These are phyloP conservation scores for Pythium phragmiticola DNA, from an alignment of 352 stramenopile species.

Conservation along the genomic window DNA sequence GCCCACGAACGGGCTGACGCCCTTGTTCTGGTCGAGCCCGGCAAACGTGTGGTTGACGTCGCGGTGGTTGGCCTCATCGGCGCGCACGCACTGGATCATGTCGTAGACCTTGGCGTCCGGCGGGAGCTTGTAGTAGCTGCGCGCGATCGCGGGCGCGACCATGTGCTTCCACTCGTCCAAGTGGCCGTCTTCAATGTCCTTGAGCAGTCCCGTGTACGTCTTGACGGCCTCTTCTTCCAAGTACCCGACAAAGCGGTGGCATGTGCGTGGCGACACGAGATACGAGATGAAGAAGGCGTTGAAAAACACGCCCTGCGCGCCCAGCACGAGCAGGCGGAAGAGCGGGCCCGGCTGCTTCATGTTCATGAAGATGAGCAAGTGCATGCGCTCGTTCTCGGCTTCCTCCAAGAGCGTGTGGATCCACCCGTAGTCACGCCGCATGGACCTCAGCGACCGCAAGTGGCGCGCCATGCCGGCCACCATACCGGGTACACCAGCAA, in stretches of 20 bases:
- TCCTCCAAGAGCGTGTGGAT: slow-evolving; percentile 91
- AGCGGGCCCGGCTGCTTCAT: slow-evolving; percentile 81
- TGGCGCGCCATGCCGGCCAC: slow-evolving; percentile 70
- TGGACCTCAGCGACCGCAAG: slow-evolving; percentile 73
- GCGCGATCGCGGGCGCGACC: slow-evolving; percentile 68
- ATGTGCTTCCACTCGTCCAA: slow-evolving; percentile 71
- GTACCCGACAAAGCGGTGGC: slow-evolving; percentile 92
- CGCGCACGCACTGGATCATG: slow-evolving; percentile 85
- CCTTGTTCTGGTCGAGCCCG: slow-evolving; percentile 48
- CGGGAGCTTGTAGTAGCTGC: slow-evolving; percentile 87
- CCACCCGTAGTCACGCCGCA: slow-evolving; percentile 85
- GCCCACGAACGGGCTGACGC: slow-evolving; percentile 41
- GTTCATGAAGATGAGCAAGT: slow-evolving; percentile 89
- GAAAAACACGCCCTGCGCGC: slow-evolving; percentile 84
- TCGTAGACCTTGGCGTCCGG: slow-evolving; percentile 75
- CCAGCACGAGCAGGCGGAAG: slow-evolving; percentile 77
- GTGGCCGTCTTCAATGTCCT: slow-evolving; percentile 68
- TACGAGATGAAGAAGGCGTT: slow-evolving; percentile 85
- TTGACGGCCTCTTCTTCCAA: slow-evolving; percentile 91
- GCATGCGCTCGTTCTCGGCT: slow-evolving; percentile 93
- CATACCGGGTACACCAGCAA: slow-evolving; percentile 73
- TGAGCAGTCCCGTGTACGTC: slow-evolving; percentile 91
- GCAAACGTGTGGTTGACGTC: slow-evolving; percentile 88
- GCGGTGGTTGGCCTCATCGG: slow-evolving; percentile 87
- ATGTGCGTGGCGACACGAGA: slow-evolving; percentile 82